Evolutionary conservation across 495 filamentous ascomycete species (phyloP).

Genomic region (Penicillium canescens): DNA sequence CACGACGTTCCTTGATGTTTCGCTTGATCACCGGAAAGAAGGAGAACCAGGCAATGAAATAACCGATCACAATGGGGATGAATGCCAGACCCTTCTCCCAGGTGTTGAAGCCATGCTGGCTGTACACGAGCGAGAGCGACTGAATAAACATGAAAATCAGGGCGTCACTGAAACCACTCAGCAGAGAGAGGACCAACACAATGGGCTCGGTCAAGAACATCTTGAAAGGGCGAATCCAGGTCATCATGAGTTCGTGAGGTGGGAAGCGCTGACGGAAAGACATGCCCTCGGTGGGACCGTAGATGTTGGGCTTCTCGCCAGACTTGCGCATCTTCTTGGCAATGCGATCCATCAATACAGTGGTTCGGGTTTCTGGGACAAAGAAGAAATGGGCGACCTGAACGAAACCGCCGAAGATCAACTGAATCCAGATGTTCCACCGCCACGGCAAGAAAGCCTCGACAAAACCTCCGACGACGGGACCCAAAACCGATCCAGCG

Average conservation of each 20-base stretch:
- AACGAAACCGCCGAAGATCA: slow-evolving; percentile 58
- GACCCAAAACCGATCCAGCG: slow-evolving; percentile 60
- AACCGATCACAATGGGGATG: slow-evolving; percentile 59
- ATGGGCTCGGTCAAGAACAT: slow-evolving; percentile 66
- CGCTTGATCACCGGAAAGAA: slow-evolving; percentile 56
- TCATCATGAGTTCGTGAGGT: slow-evolving; percentile 52
- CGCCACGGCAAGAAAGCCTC: slow-evolving; percentile 51
- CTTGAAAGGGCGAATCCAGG: slow-evolving; percentile 59
- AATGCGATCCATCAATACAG: slow-evolving; percentile 59
- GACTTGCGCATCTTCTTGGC: slow-evolving; percentile 55
- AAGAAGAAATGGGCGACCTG: slow-evolving; percentile 53
- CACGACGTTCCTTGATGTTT: slow-evolving; percentile 47
- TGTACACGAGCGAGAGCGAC: slow-evolving; percentile 58
- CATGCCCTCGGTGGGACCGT: slow-evolving; percentile 63
- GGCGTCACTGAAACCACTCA: slow-evolving; percentile 64
- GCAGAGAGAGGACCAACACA: slow-evolving; percentile 55
- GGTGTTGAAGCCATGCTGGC: slow-evolving; percentile 57
- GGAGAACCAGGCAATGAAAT: slow-evolving; percentile 55
- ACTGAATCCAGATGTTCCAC: slow-evolving; percentile 62
- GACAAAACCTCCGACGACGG: slow-evolving; percentile 61
- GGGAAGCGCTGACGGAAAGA: slow-evolving; percentile 60
- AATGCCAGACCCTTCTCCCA: slow-evolving; percentile 55
- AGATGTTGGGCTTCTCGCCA: slow-evolving; percentile 56
- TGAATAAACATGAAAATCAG: slow-evolving; percentile 70
- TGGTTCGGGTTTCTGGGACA: slow-evolving; percentile 59